phyloP scores from a whole-genome alignment of 352 stramenopile genomes.

The Peronospora belbahrii region DNA sequence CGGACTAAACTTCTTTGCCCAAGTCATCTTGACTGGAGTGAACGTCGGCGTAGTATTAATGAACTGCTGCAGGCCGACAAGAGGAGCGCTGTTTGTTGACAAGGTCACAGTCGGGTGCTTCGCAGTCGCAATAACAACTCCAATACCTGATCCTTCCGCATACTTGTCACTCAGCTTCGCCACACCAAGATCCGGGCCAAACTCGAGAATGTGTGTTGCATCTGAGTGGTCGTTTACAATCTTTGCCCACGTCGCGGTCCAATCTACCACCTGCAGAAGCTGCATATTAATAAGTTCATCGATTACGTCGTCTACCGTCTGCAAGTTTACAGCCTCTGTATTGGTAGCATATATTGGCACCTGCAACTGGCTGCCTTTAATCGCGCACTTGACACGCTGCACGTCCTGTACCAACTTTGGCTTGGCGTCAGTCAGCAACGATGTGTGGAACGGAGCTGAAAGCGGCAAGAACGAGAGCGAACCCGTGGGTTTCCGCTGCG shows the following conservation, averaged over 20 bases:
- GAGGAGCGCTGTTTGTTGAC: constrained; percentile 19
- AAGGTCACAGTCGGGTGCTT: constrained; percentile 30
- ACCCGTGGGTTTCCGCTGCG: constrained; percentile 64
- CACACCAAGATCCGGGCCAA: constrained; percentile 55
- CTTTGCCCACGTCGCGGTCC: constrained; percentile 41
- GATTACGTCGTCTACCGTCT: constrained; percentile 41
- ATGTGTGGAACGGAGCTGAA: constrained; percentile 75
- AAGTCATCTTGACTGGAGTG: constrained; percentile 21
- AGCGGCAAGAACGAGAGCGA: constrained; percentile 50
- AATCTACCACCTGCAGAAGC: constrained; percentile 53
- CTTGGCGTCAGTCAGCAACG: constrained; percentile 35
- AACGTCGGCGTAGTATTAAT: constrained; percentile 16
- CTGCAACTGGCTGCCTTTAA: constrained; percentile 45
- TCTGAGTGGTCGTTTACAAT: constrained; percentile 28
- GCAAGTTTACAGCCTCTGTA: constrained; percentile 40
- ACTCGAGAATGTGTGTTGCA: constrained; percentile 71
- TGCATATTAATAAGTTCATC: constrained; percentile 53
- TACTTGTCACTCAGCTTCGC: constrained; percentile 34
- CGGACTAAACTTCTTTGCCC: constrained; percentile 45
- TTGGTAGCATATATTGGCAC: constrained; percentile 63
- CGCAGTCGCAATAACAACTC: constrained; percentile 40
- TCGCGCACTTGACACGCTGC: constrained; percentile 31
- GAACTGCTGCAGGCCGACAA: constrained; percentile 40
- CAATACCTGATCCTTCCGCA: constrained; percentile 49
- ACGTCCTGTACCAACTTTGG: constrained; percentile 41